phyloP scores from a whole-genome alignment of 2,329 filamentous ascomycete genomes.

The Botryotinia convoluta region DNA sequence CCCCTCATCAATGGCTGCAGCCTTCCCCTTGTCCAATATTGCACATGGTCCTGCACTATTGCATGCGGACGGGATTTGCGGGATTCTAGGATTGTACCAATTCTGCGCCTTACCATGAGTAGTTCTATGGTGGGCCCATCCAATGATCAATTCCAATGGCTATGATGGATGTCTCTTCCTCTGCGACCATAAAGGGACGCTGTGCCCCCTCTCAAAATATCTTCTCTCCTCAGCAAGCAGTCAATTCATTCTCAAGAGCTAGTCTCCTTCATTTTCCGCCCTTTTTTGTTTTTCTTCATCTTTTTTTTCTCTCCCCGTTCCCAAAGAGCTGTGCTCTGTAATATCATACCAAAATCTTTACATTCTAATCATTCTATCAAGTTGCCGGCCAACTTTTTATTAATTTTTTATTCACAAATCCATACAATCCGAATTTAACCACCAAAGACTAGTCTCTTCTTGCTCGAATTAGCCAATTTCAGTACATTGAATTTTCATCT shows the following conservation, averaged over 20 bases:
- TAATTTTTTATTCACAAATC: conserved; percentile 55
- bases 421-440: conserved; percentile 18
- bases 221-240: conserved; percentile 62
- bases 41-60: background rate
- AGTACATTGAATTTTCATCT: conserved; percentile 35
- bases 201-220: conserved; percentile 27
- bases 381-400: conserved; percentile 53
- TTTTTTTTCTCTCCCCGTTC: conserved; percentile 37
- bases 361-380: conserved; percentile 38
- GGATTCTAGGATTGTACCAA: background rate
- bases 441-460: conserved; percentile 39
- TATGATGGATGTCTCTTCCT: background rate
- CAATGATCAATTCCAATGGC: conserved; percentile 18
- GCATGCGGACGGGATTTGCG: background rate
- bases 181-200: conserved; percentile 34
- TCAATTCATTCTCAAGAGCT: conserved; percentile 50
- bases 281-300: conserved; percentile 48
- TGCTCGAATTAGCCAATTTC: conserved; percentile 39
- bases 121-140: conserved; percentile 9
- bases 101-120: conserved; percentile 16
- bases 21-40: conserved; percentile 11
- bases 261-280: conserved; percentile 46
- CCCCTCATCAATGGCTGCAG: conserved; percentile 19
- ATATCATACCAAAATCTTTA: conserved; percentile 41
- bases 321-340: conserved; percentile 54